Conservation (phyloP, 208 protist genomes). For the Borovskyia barvae region DNA sequence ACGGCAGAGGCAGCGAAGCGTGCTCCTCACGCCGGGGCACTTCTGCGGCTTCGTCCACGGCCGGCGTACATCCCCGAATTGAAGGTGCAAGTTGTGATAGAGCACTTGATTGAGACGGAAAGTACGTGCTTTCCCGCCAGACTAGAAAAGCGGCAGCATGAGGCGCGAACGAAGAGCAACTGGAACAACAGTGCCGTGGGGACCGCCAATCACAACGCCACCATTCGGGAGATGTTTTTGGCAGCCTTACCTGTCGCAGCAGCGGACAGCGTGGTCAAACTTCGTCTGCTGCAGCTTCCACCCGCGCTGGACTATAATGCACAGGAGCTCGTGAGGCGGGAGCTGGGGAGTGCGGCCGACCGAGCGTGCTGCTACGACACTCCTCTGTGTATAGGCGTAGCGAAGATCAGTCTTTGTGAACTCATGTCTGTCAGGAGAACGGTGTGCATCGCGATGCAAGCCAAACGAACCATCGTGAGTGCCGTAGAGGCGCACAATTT, state of each 20-base stretch:
- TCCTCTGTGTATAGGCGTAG: slow-evolving; percentile 78
- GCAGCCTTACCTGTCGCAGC: slow-evolving; percentile 59
- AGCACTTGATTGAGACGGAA: slow-evolving; percentile 68
- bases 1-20: slow-evolving; percentile 1
- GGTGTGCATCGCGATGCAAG: slow-evolving; percentile 71
- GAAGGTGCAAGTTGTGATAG: slow-evolving; percentile 72
- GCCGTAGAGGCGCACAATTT: slow-evolving; percentile 68
- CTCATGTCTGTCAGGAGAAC: slow-evolving; percentile 56
- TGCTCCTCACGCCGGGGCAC: slow-evolving; percentile 3
- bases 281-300: slow-evolving; percentile 76
- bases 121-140: slow-evolving; percentile 32
- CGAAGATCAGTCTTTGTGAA: slow-evolving; percentile 73
- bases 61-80: slow-evolving; percentile 30
- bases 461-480: slow-evolving; percentile 50
- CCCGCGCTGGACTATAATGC: slow-evolving; percentile 37
- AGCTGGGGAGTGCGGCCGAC: slow-evolving; percentile 1
- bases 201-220: slow-evolving; percentile 49
- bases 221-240: slow-evolving; percentile 51
- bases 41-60: slow-evolving; percentile 9
- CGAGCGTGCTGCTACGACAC: slow-evolving; percentile 30
- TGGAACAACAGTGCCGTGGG: slow-evolving; percentile 69
- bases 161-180: slow-evolving; percentile 48
- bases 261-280: slow-evolving; percentile 65
- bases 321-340: slow-evolving; percentile 13
- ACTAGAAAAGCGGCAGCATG: slow-evolving; percentile 38